Evolutionary conservation across 2,329 filamentous ascomycete species (phyloP).

Genomic region (Parastagonospora avenae): DNA sequence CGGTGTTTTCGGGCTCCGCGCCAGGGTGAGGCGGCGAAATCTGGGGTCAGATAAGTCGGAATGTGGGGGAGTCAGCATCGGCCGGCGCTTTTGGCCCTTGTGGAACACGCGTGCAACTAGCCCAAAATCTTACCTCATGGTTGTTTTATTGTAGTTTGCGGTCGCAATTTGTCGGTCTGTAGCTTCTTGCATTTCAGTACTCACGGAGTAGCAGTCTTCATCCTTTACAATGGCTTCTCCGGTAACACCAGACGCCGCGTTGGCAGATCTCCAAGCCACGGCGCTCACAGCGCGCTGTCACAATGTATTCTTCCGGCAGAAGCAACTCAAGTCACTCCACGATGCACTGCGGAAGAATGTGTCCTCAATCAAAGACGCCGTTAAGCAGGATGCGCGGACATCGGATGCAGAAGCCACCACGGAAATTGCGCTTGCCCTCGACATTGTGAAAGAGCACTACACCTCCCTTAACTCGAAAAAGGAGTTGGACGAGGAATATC

Average conservation of each 20-base stretch:
- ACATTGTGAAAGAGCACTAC: slow-evolving; percentile 49
- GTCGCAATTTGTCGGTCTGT: no score
- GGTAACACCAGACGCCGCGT: slow-evolving; percentile 23
- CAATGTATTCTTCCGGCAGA: slow-evolving; percentile 54
- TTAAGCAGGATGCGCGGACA: slow-evolving; percentile 47
- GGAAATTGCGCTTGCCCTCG: slow-evolving; percentile 51
- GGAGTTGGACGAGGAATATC: slow-evolving; percentile 51
- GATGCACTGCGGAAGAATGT: slow-evolving; percentile 44
- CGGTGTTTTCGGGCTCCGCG: not conserved
- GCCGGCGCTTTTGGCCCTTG: slow-evolving; percentile 3
- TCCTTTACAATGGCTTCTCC: slow-evolving; percentile 16
- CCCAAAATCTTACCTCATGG: not conserved
- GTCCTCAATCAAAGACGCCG: slow-evolving; percentile 46
- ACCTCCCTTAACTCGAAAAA: slow-evolving; percentile 46
- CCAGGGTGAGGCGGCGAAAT: slow-evolving; percentile 7
- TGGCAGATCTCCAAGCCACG: slow-evolving; percentile 46
- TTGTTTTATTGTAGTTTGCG: not conserved
- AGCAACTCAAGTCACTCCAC: slow-evolving; percentile 53
- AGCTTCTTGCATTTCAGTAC: not conserved
- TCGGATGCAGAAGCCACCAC: slow-evolving; percentile 46
- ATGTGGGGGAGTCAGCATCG: slow-evolving; percentile 20
- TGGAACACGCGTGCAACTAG: not conserved
- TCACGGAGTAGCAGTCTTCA: not conserved
- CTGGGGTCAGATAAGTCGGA: slow-evolving; percentile 12
- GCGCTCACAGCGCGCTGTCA: slow-evolving; percentile 53